phyloP scores from a whole-genome alignment of 352 stramenopile genomes.

The Pythium phragmiticola region DNA sequence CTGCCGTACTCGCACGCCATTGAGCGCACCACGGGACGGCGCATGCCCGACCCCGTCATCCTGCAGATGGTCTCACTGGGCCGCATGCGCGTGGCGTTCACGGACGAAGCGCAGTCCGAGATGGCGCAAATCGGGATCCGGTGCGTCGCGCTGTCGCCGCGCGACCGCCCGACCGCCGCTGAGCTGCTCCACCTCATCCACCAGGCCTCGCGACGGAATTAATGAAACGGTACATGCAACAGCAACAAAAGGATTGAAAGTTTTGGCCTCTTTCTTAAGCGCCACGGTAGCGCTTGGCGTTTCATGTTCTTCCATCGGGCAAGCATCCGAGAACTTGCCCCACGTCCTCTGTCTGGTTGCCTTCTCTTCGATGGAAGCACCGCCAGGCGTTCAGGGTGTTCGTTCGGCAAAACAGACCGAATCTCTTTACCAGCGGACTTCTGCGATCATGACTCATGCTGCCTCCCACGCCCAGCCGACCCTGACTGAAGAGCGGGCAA shows the following conservation, averaged over 20 bases:
- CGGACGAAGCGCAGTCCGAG: slow-evolving; percentile 3
- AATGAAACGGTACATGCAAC: too few relatives aligned
- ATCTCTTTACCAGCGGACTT: not conserved
- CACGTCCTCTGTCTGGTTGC: too few relatives aligned
- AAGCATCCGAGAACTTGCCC: too few relatives aligned
- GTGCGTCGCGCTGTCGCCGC: slow-evolving; percentile 14
- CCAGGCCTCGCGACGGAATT: slow-evolving; percentile 9
- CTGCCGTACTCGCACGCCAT: slow-evolving; percentile 25
- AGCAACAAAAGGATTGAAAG: too few relatives aligned
- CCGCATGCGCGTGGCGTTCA: slow-evolving; percentile 19
- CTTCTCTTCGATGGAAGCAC: too few relatives aligned
- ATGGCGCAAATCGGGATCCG: slow-evolving; percentile 18
- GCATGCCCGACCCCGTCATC: slow-evolving; percentile 14
- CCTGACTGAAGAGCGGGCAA: too few relatives aligned
- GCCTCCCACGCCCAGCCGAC: not conserved
- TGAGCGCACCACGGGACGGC: slow-evolving; percentile 11
- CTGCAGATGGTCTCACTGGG: slow-evolving; percentile 21
- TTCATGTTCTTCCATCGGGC: too few relatives aligned
- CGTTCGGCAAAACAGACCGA: not conserved
- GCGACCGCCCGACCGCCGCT: slow-evolving; percentile 14
- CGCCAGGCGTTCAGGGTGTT: too few relatives aligned
- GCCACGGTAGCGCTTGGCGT: too few relatives aligned
- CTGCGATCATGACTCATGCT: not conserved
- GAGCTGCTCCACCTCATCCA: slow-evolving; percentile 15
- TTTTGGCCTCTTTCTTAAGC: too few relatives aligned